Evolutionary conservation across 116 monocot species (phyloP).

Genomic region (Dioscorea cayenensis): DNA sequence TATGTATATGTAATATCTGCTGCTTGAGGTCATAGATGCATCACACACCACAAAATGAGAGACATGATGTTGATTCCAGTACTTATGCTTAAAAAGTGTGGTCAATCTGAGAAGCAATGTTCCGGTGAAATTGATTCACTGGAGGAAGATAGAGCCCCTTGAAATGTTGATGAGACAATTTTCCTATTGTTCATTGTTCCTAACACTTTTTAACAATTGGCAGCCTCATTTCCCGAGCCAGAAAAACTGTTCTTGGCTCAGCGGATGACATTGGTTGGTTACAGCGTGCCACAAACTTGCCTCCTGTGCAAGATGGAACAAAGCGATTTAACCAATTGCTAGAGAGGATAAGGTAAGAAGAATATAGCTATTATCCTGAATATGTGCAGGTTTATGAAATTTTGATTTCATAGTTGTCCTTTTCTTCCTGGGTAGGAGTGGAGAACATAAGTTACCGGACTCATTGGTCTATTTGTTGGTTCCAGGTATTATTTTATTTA

Average conservation of each 20-base stretch:
- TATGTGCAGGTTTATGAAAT: background rate
- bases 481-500: conserved; percentile 55
- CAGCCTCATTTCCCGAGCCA: conserved; percentile 70
- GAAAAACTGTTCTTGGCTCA: conserved; percentile 87
- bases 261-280: conserved; percentile 98
- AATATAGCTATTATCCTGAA: background rate
- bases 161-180: background rate
- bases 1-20: too few relatives aligned
- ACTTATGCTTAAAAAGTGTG: too few relatives aligned
- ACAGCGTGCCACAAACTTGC: conserved; percentile 54
- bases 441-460: conserved; percentile 83
- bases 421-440: conserved; percentile 41
- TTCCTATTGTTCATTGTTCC: background rate
- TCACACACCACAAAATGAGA: too few relatives aligned
- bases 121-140: too few relatives aligned
- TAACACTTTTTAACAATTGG: background rate
- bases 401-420: background rate
- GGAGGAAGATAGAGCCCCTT: too few relatives aligned
- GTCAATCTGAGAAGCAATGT: too few relatives aligned
- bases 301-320: conserved; percentile 80
- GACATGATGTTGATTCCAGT: too few relatives aligned
- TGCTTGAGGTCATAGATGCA: too few relatives aligned
- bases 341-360: conserved; percentile 58
- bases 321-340: conserved; percentile 63
- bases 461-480: conserved; percentile 86